These are phyloP conservation scores for Sarocladiaceae sp. DNA, from an alignment of 2,329 filamentous ascomycete genomes.

Conservation along the genomic window DNA sequence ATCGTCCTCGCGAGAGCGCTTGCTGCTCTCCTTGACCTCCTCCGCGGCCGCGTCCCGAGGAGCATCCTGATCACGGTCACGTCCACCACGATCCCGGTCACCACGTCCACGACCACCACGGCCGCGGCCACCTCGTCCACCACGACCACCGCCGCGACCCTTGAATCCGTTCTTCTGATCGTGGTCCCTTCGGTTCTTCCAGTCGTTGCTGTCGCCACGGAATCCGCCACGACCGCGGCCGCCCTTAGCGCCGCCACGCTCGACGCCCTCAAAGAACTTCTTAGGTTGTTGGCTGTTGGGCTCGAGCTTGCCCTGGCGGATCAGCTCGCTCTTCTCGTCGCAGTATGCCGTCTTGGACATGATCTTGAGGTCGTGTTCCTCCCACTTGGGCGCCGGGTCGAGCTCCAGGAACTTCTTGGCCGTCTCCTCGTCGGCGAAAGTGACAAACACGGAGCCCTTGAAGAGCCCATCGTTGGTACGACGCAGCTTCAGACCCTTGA, in stretches of 20 bases:
- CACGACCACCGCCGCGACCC: conserved; percentile 37
- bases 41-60: conserved; percentile 8
- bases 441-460: conserved; percentile 96
- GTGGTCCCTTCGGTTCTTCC: conserved; percentile 57
- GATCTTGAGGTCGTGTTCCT: conserved; percentile 66
- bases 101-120: conserved; percentile 38
- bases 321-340: conserved; percentile 67
- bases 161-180: conserved; percentile 56
- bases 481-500: conserved; percentile 80
- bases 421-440: conserved; percentile 74
- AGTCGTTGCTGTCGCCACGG: conserved; percentile 42
- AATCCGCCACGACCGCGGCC: conserved; percentile 27
- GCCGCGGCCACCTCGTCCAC: conserved; percentile 32
- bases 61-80: conserved; percentile 18
- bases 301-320: conserved; percentile 62
- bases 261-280: conserved; percentile 45
- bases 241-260: conserved; percentile 23
- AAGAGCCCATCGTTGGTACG: conserved; percentile 67
- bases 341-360: conserved; percentile 87
- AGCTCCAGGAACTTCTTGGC: conserved; percentile 74
- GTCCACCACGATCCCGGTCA: conserved; percentile 26
- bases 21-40: conserved; percentile 32
- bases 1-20: conserved; percentile 51
- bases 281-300: conserved; percentile 40
- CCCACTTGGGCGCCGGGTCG: conserved; percentile 75